These are phyloP conservation scores for Erodium maritimum DNA, from an alignment of 345 rosid genomes.

Conservation along the genomic window DNA sequence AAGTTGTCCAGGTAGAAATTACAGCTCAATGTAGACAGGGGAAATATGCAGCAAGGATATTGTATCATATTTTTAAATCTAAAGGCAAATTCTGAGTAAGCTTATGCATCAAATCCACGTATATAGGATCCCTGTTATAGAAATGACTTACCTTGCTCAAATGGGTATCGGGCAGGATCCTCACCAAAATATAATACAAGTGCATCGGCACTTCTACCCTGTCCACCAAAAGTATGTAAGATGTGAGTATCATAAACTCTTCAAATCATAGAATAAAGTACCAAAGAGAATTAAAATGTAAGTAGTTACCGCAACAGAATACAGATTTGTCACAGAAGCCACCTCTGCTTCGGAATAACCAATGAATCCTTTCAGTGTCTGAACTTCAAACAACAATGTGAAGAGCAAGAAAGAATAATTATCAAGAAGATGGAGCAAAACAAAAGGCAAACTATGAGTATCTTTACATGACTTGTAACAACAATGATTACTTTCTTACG, in stretches of 20 bases:
- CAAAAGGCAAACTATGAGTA: not conserved
- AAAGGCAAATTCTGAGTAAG: not conserved
- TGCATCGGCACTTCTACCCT: constrained; percentile 99
- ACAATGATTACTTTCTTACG: not conserved
- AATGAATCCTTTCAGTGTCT: constrained; percentile 78
- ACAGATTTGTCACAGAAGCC: constrained; percentile 62
- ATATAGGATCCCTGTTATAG: not conserved
- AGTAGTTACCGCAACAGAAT: constrained; percentile 66
- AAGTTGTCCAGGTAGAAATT: not conserved
- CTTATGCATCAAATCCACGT: not conserved
- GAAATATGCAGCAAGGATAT: not conserved
- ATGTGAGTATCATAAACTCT: constrained; percentile 4
- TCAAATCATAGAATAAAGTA: not conserved
- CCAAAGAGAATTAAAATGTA: not conserved
- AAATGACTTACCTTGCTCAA: constrained; percentile 77
- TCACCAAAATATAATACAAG: constrained; percentile 90
- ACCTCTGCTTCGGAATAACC: constrained; percentile 73
- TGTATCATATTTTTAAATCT: not conserved
- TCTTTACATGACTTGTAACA: not conserved
- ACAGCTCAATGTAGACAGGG: not conserved
- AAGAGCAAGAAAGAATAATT: constrained; percentile 8
- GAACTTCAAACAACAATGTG: constrained; percentile 3
- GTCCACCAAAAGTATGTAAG: constrained; percentile 17
- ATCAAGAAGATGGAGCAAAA: not conserved
- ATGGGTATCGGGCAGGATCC: constrained; percentile 93